Evolutionary conservation across 768 basidiomycete genomes (phyloP), one percentile per base, ranked within the genome.

Genomic region (Boletus eberwhitei): DNA sequence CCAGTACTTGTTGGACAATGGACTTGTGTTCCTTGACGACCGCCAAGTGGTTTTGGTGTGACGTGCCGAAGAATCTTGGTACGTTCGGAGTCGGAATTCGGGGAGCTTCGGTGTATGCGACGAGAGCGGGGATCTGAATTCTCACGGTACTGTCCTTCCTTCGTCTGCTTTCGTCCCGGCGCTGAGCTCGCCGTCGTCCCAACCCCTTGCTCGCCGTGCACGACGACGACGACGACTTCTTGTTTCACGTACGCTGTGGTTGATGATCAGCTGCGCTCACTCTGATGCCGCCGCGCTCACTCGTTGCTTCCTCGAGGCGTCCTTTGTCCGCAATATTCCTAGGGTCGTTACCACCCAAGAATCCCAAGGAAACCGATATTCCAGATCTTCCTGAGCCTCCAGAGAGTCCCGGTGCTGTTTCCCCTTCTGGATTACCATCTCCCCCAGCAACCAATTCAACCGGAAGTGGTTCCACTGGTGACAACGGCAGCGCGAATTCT

Each of bases 371-470:
- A 54, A 53, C 45, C 14, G 66, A 74, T 44, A 74, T 88, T 19
- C 87, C 88, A 4, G 85, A 86, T 62, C 78, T 89, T 41, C 86
- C 87, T 47, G 85, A 84, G 58, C 85, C 85, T 4, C 83, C 85
- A 37, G 69, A 71, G n/a, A 86, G 83, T 57, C 85, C 86, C 12
- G 75, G 73, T 22, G 72, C 77, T 34, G 68, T 77, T 53, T 77
- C 83, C 5, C 67, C 77, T 53, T 88, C 87, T 6, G 89, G 90
- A 7, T 68, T 92, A 6, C 90, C 90, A 2, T 90, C 88, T 22
- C 90, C 90, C 0, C 90, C 90, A 40, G 89, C 88, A 26, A 89
- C 90, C 19, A 91, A 90, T 65, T 91, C 89, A 12, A 90, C 88
- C 2, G 88, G 87, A 34, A 90, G 88, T 68, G 87, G 87, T 36